Evolutionary conservation across 2,329 filamentous ascomycete species (phyloP), one percentile per base, ranked within the genome.

Genomic region (Diaporthe destruens): DNA sequence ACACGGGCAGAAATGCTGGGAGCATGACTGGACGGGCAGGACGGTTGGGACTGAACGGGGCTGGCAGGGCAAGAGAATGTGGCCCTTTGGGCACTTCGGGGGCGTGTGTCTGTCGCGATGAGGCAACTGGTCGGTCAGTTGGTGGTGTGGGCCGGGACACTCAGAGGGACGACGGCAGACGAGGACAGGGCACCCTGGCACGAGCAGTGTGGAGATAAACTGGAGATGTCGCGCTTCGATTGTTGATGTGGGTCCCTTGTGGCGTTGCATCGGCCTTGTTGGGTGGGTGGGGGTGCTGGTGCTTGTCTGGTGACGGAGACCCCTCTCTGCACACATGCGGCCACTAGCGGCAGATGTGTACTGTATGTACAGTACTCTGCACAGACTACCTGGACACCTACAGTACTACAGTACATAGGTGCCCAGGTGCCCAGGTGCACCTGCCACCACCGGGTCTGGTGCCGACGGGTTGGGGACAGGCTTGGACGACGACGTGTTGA

Each of bases 51-150:
- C 32, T 63, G 57, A 51, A 11, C 18, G n/a, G 57, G 57, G 2
- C 39, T 8, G 25, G 2, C 39, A 4, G 25, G 54, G 55, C 9
- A 36, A 36, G 34, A 36, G 34, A 36, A 36, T 36, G 34, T 36
- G 34, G 34, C 34, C 34, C 34, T 36, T 36, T 36, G 34, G 9
- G 34, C 29, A 29, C 5, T 29, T 29, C 29, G 67, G 66, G 67
- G 54, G 67, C 44, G 67, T 69, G 67, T 59, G 47, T 69, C 42
- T 69, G 67, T 47, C 67, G 67, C 49, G 56, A 69, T 69, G 67
- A 69, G 67, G 67, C 67, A 59, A 59, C 47, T 57, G 42, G 67
- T 47, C 67, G 54, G 54, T 49, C 55, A 69, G 39, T 69, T 47
- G 54, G 47, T 59, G 54, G 56, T 69, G 67, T 69, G 67, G 59